Evolutionary conservation across 1,139 yeast species (phyloP).

Genomic region (Entelexis paramagnoliae): DNA sequence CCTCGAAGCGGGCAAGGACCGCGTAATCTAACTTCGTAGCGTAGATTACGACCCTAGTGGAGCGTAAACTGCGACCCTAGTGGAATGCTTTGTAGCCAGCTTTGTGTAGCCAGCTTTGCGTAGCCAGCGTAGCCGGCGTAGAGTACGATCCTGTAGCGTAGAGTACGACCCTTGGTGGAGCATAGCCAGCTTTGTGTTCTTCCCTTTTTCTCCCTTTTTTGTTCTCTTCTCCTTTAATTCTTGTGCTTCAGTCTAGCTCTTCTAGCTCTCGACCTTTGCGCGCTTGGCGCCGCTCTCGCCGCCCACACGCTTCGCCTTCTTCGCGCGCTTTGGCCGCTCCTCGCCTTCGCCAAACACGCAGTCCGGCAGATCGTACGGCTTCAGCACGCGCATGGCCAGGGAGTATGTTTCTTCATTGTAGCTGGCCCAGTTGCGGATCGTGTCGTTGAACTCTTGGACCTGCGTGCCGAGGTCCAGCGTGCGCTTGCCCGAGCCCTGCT

Average conservation of each 20-base stretch:
- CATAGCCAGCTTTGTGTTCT: no score
- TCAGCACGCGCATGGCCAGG: constrained; percentile 62
- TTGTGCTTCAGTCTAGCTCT: background rate
- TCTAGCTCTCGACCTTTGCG: constrained; percentile 12
- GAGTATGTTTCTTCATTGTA: constrained; percentile 53
- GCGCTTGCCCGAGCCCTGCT: constrained; percentile 29
- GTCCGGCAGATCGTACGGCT: constrained; percentile 66
- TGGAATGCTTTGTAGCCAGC: no score
- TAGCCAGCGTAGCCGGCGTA: background rate
- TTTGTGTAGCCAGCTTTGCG: no score
- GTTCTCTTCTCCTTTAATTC: no score
- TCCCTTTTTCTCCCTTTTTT: no score
- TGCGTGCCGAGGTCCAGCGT: constrained; percentile 84
- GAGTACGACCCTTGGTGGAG: no score
- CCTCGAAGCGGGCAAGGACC: background rate
- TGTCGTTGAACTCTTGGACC: constrained; percentile 73
- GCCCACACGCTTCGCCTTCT: constrained; percentile 36
- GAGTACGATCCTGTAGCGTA: no score
- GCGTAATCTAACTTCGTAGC: background rate
- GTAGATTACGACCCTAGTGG: no score
- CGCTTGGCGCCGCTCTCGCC: constrained; percentile 14
- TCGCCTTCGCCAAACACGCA: constrained; percentile 80
- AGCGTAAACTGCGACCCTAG: no score
- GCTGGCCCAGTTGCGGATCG: constrained; percentile 63
- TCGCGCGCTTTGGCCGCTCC: constrained; percentile 50